phyloP scores from a whole-genome alignment of 148 eudicot genomes.

The Cornus suecica region DNA sequence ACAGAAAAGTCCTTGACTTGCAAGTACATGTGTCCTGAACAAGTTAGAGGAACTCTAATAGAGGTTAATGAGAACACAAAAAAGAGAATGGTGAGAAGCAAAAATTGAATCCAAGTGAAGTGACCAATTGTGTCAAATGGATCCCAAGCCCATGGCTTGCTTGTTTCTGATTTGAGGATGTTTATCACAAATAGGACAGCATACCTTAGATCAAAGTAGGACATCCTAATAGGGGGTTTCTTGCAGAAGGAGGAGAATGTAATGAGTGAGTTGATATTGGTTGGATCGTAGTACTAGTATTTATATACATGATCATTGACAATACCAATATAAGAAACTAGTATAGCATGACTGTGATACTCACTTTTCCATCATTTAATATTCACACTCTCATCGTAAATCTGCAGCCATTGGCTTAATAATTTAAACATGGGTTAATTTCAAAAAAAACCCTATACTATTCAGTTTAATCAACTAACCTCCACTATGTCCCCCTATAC shows the following conservation, averaged over 20 bases:
- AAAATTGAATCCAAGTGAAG: background rate
- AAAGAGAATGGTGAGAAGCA: background rate
- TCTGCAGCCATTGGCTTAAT: too few relatives aligned
- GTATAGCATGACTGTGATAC: too few relatives aligned
- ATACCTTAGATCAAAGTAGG: constrained; percentile 2
- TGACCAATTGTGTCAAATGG: background rate
- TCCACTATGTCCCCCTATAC: too few relatives aligned
- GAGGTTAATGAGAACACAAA: background rate
- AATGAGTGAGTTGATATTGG: background rate
- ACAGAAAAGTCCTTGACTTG: background rate
- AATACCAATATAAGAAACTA: too few relatives aligned
- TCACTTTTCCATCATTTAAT: too few relatives aligned
- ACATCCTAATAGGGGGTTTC: background rate
- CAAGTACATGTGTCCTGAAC: background rate
- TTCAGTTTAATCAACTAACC: too few relatives aligned
- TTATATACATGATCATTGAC: too few relatives aligned
- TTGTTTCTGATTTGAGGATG: background rate
- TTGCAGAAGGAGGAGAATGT: background rate
- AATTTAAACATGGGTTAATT: too few relatives aligned
- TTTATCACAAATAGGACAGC: background rate
- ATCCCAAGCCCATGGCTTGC: background rate
- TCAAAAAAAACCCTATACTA: too few relatives aligned
- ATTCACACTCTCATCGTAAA: too few relatives aligned
- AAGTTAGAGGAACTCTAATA: background rate
- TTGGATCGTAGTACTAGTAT: too few relatives aligned